Evolutionary conservation across 2,329 filamentous ascomycete genomes (phyloP), one percentile per base, ranked within the genome.

Genomic region (Aspergillus fumigatus): DNA sequence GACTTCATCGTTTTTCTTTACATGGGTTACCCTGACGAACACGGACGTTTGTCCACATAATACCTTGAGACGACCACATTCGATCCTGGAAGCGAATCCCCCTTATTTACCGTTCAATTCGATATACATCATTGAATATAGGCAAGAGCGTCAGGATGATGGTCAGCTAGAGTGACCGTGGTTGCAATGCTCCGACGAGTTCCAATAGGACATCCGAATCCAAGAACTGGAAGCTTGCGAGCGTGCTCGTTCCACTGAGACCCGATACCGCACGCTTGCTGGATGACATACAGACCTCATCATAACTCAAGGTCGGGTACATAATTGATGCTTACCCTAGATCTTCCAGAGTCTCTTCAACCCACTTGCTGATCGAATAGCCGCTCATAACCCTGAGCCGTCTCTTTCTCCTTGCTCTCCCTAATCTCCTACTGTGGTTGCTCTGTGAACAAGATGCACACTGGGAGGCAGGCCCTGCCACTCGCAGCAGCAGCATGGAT

Each of bases 401-500:
- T 47, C 19, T 17, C 43, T 47, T 47, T 23, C 43, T 10, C 25
- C 19, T 47, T 47, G 43, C 21, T 14, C 14, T 26, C 23, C 43
- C 43, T 14, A 9, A 26, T 23, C 21, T 17, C 43, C 43, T 23
- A 23, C 43, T 47, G 43, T 47, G 43, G 43, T 23, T 47, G 43
- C 43, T 23, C 23, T 47, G 40, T 23, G 43, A 23, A 32, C 48
- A 59, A 55, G 19, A 67, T 67, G 65, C 65, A 60, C 57, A 23
- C 59, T 43, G 8, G 48, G 21, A 63, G 59, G 38, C 57, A 54
- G 26, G 56, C 49, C 17, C 53, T 66, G 52, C 25, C 54, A 29
- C 51, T 65, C 19, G 41, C 64, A 51, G 62, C 58, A 45, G 48
- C 58, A 38, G 59, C 55, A 26, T 65, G 56, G 51, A 23, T 62